Percentiles rank a stretch among this genome's conserved stretches.
phyloP scores from a whole-genome alignment of 345 rosid genomes.

The Eucalyptus cladocalyx region DNA sequence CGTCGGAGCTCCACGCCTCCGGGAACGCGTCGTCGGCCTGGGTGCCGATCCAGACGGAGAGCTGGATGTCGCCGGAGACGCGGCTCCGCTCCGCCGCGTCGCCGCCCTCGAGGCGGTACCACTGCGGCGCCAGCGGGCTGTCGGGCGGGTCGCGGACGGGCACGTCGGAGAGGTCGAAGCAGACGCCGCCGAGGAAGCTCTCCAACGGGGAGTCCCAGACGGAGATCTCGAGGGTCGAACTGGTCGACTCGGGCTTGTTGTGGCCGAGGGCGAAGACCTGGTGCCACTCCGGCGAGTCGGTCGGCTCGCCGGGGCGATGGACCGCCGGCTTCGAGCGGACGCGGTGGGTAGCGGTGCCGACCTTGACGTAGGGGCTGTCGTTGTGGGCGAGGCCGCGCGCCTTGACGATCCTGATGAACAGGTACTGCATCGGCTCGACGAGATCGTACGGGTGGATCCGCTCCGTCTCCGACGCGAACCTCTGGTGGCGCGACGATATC shows the following conservation, averaged over 20 bases:
- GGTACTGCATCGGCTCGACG: conserved; percentile 88
- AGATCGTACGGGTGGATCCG: conserved; percentile 53
- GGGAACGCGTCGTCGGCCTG: conserved; percentile 94
- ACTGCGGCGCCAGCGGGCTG: conserved; percentile 83
- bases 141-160: conserved; percentile 85
- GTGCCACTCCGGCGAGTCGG: conserved; percentile 72
- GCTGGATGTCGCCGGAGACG: conserved; percentile 80
- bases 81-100: conserved; percentile 17
- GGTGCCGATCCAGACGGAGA: conserved; percentile 91
- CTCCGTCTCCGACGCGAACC: conserved; percentile 23
- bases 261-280: conserved; percentile 68
- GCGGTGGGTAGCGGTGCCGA: conserved; percentile 39
- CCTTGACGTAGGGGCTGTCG: conserved; percentile 52
- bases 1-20: conserved; percentile 88
- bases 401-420: conserved; percentile 65
- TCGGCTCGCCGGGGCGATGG: conserved; percentile 48
- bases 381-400: conserved; percentile 62
- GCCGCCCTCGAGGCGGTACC: conserved; percentile 75
- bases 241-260: conserved; percentile 35
- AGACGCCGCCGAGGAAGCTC: conserved; percentile 77
- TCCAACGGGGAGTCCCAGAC: conserved; percentile 75
- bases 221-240: conserved; percentile 64
- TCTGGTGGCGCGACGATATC: conserved; percentile 18
- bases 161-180: conserved; percentile 82
- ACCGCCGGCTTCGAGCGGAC: conserved; percentile 38